phyloP scores from a whole-genome alignment of 352 stramenopile genomes.

The Phytophthora megakarya region DNA sequence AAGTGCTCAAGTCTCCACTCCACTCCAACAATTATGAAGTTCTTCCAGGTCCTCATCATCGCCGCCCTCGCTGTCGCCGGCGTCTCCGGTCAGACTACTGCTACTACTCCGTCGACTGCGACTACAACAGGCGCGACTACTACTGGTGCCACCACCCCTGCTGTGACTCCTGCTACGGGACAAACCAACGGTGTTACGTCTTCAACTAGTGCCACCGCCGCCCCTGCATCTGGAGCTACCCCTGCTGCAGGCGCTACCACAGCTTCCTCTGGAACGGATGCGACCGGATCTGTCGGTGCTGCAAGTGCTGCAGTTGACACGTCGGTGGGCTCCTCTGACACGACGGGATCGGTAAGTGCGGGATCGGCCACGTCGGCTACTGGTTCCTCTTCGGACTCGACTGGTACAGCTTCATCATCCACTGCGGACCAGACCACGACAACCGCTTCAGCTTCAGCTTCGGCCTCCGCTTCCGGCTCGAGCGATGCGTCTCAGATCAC shows the following conservation, averaged over 20 bases:
- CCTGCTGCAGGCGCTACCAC: not conserved
- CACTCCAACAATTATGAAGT: not conserved
- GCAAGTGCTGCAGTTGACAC: slow-evolving; percentile 7
- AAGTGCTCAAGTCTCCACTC: not conserved
- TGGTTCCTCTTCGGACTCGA: slow-evolving; percentile 5
- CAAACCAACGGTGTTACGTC: not conserved
- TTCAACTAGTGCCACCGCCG: not conserved
- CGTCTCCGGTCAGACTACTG: slow-evolving; percentile 22
- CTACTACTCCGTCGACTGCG: too few species aligned
- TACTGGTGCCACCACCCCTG: slow-evolving; percentile 1
- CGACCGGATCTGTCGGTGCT: not conserved
- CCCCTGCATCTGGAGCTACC: too few species aligned
- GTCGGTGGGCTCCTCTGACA: slow-evolving; percentile 14
- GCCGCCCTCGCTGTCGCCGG: slow-evolving; percentile 31
- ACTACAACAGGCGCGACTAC: too few species aligned
- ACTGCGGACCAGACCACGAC: slow-evolving; percentile 4
- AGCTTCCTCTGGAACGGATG: slow-evolving; percentile 1
- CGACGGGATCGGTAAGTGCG: not conserved
- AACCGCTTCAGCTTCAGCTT: slow-evolving; percentile 6
- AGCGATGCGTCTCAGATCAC: slow-evolving; percentile 16
- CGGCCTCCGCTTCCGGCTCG: slow-evolving; percentile 14
- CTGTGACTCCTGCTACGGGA: slow-evolving; percentile 13
- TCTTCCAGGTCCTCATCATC: slow-evolving; percentile 26
- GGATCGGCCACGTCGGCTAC: slow-evolving; percentile 16
- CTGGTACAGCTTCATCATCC: slow-evolving; percentile 13